Evolutionary conservation across 768 basidiomycete species (phyloP).

Genomic region (Boletus edulis): DNA sequence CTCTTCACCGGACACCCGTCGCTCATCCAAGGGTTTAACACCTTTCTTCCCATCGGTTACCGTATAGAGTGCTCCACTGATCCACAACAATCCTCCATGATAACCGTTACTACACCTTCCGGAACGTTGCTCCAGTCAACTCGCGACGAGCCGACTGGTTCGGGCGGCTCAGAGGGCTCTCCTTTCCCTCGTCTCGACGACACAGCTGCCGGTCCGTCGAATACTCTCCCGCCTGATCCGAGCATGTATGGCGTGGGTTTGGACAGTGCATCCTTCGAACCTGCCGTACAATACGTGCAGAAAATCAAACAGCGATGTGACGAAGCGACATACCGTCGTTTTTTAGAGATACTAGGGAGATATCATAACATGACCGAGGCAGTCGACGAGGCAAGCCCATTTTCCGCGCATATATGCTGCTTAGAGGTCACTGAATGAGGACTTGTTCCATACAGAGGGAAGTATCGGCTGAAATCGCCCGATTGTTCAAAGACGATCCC

Average conservation of each 20-base stretch:
- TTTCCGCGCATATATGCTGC: conserved; percentile 6
- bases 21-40: conserved; percentile 98
- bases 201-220: conserved; percentile 5
- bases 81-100: conserved; percentile 58
- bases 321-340: conserved; percentile 79
- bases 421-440: not conserved
- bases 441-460: conserved; percentile 41
- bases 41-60: conserved; percentile 92
- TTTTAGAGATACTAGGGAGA: conserved; percentile 70
- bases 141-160: conserved; percentile 39
- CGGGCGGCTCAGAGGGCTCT: conserved; percentile 40
- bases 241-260: conserved; percentile 29
- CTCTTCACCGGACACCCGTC: conserved; percentile 88
- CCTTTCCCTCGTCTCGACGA: conserved; percentile 25
- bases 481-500: conserved; percentile 71
- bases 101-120: conserved; percentile 76
- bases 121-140: conserved; percentile 63
- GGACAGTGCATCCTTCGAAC: conserved; percentile 55
- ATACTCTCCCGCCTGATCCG: conserved; percentile 17
- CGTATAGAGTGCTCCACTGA: conserved; percentile 81
- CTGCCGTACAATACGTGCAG: conserved; percentile 92
- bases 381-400: conserved; percentile 52
- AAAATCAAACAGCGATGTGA: conserved; percentile 96
- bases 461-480: conserved; percentile 64
- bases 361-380: conserved; percentile 60